Conservation (phyloP, 352 stramenopile species). For the Phytophthora hibernalis region DNA sequence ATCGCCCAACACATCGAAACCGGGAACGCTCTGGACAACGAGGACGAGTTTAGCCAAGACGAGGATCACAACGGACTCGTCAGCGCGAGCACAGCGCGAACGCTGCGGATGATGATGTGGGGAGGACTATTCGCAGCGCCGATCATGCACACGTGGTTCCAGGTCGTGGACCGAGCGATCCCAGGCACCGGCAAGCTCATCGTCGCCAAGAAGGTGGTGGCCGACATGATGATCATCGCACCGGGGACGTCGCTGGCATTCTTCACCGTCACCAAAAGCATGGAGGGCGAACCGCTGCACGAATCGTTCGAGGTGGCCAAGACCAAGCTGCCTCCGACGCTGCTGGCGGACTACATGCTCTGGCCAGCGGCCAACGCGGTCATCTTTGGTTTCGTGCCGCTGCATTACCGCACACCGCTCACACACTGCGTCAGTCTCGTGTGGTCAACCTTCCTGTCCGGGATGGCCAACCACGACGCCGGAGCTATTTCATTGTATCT, state of each 20-base stretch:
- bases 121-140: slow-evolving; percentile 87
- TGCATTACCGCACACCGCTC: slow-evolving; percentile 61
- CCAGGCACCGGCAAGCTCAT: slow-evolving; percentile 30
- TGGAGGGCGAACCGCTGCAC: slow-evolving; percentile 40
- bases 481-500: slow-evolving; percentile 11
- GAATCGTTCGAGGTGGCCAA: slow-evolving; percentile 50
- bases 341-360: slow-evolving; percentile 54
- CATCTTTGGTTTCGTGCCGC: slow-evolving; percentile 52
- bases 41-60: slow-evolving; percentile 17
- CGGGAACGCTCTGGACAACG: not conserved
- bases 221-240: slow-evolving; percentile 56
- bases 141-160: slow-evolving; percentile 91
- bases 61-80: slow-evolving; percentile 11
- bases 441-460: slow-evolving; percentile 59
- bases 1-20: slow-evolving; percentile 52
- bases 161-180: slow-evolving; percentile 71
- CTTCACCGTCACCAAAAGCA: slow-evolving; percentile 49
- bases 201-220: slow-evolving; percentile 49
- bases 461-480: slow-evolving; percentile 42
- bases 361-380: slow-evolving; percentile 57
- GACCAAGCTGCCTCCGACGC: slow-evolving; percentile 43
- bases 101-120: slow-evolving; percentile 86
- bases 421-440: slow-evolving; percentile 58
- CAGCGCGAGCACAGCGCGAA: slow-evolving; percentile 44
- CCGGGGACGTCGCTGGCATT: slow-evolving; percentile 48